These are phyloP conservation scores for Margaritispora aquatica DNA, from an alignment of 495 filamentous ascomycete species.

Conservation along the genomic window DNA sequence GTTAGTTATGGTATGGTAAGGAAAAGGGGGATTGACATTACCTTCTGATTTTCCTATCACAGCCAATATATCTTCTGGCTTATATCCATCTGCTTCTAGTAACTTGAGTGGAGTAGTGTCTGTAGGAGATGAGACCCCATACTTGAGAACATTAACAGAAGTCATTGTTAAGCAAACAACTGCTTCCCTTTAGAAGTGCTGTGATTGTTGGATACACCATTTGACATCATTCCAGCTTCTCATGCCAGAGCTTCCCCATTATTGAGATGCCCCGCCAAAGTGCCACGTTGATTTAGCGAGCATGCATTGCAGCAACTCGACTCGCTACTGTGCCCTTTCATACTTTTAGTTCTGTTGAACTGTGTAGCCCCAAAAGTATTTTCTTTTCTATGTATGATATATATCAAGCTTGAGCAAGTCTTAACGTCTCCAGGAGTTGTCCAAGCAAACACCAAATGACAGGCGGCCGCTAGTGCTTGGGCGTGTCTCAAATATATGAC, in stretches of 20 bases:
- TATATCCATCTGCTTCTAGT: conserved; percentile 19
- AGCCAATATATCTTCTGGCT: conserved; percentile 12
- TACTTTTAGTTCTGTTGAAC: too few species aligned
- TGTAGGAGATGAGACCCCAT: conserved; percentile 23
- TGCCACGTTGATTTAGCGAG: too few species aligned
- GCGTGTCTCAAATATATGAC: conserved; percentile 10
- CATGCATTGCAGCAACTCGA: too few species aligned
- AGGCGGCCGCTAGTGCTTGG: background rate
- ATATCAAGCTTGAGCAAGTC: too few species aligned
- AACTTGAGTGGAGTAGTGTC: conserved; percentile 16
- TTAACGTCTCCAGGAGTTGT: too few species aligned
- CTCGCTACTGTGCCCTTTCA: too few species aligned
- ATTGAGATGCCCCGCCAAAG: background rate
- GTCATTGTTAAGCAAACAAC: conserved; percentile 15
- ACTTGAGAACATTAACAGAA: conserved; percentile 22
- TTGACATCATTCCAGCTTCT: background rate
- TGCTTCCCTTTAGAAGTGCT: background rate
- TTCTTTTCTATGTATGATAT: too few species aligned
- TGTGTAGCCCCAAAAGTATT: too few species aligned
- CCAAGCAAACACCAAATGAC: background rate
- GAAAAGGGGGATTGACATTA: background rate
- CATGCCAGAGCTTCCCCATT: background rate
- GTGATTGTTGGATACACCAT: background rate
- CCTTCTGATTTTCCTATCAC: conserved; percentile 24
- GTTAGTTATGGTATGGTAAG: background rate